Percentiles rank a stretch among this genome's conserved stretches.
Evolutionary conservation across 768 basidiomycete species (phyloP).

Genomic region (Daedalea quercina): DNA sequence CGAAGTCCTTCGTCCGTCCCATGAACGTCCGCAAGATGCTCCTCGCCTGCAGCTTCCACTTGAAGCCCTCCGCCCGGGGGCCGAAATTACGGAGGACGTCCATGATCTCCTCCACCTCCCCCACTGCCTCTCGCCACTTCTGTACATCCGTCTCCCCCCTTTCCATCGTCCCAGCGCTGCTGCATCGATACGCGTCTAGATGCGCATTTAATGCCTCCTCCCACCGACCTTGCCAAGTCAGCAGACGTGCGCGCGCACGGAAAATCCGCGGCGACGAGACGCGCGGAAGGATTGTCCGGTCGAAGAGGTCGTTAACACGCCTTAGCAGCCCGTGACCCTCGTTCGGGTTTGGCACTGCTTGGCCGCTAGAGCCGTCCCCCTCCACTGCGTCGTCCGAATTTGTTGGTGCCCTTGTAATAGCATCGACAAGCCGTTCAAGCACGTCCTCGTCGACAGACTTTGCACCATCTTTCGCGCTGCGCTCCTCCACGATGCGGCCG

Average conservation of each 20-base stretch:
- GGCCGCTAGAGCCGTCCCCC: slow-evolving; percentile 12
- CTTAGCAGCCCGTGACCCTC: slow-evolving; percentile 61
- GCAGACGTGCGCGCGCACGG: slow-evolving; percentile 75
- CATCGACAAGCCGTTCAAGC: slow-evolving; percentile 82
- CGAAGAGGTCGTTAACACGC: slow-evolving; percentile 68
- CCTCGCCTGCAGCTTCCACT: slow-evolving; percentile 83
- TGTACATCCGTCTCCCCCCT: slow-evolving; percentile 60
- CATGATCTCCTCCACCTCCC: slow-evolving; percentile 78
- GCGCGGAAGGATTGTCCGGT: slow-evolving; percentile 73
- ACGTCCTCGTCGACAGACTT: slow-evolving; percentile 79
- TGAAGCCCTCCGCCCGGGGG: slow-evolving; percentile 48
- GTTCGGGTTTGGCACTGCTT: slow-evolving; percentile 40
- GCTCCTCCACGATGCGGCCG: slow-evolving; percentile 73
- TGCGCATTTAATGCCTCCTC: slow-evolving; percentile 76
- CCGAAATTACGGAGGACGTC: slow-evolving; percentile 82
- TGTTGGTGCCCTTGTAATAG: slow-evolving; percentile 56
- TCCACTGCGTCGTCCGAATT: slow-evolving; percentile 32
- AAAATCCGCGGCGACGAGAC: slow-evolving; percentile 76
- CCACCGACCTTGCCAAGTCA: slow-evolving; percentile 68
- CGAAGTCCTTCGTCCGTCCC: slow-evolving; percentile 79
- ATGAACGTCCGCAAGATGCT: slow-evolving; percentile 87
- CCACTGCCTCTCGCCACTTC: slow-evolving; percentile 69
- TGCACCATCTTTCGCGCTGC: slow-evolving; percentile 42
- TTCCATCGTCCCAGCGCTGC: slow-evolving; percentile 53
- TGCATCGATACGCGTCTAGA: slow-evolving; percentile 77